Evolutionary conservation across 495 filamentous ascomycete genomes (phyloP).

Genomic region (Bathelium albidoporum): DNA sequence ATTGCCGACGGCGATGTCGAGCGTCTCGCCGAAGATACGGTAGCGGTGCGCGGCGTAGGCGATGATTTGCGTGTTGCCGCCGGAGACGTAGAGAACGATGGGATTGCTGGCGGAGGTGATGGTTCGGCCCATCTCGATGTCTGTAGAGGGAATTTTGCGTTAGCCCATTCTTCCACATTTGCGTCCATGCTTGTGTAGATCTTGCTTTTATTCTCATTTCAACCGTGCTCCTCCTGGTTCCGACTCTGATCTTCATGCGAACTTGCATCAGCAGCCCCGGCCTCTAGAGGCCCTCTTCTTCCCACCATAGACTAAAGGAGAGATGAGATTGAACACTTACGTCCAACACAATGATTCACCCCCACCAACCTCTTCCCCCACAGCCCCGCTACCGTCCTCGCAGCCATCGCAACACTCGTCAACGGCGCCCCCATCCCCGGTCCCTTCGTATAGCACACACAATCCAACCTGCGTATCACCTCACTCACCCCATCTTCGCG

Average conservation of each 20-base stretch:
- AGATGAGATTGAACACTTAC: slow-evolving; percentile 36
- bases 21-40: slow-evolving; percentile 93
- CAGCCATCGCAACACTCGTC: slow-evolving; percentile 77
- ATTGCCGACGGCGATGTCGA: slow-evolving; percentile 96
- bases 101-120: slow-evolving; percentile 90
- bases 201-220: too few species aligned
- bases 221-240: not conserved
- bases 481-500: not conserved
- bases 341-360: slow-evolving; percentile 95
- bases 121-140: slow-evolving; percentile 93
- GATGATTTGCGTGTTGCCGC: slow-evolving; percentile 97
- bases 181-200: too few species aligned
- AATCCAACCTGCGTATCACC: slow-evolving; percentile 53
- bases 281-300: not conserved
- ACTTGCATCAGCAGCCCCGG: too few species aligned
- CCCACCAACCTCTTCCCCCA: slow-evolving; percentile 83
- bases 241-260: not conserved
- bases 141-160: slow-evolving; percentile 22
- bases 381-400: slow-evolving; percentile 68
- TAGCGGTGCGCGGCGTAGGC: slow-evolving; percentile 90
- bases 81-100: slow-evolving; percentile 90
- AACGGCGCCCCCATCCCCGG: slow-evolving; percentile 95
- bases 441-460: slow-evolving; percentile 90
- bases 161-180: not conserved
- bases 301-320: not conserved